Evolutionary conservation across 495 filamentous ascomycete genomes (phyloP), one percentile per base, ranked within the genome.

Genomic region (Lasiosphaeris hirsuta): DNA sequence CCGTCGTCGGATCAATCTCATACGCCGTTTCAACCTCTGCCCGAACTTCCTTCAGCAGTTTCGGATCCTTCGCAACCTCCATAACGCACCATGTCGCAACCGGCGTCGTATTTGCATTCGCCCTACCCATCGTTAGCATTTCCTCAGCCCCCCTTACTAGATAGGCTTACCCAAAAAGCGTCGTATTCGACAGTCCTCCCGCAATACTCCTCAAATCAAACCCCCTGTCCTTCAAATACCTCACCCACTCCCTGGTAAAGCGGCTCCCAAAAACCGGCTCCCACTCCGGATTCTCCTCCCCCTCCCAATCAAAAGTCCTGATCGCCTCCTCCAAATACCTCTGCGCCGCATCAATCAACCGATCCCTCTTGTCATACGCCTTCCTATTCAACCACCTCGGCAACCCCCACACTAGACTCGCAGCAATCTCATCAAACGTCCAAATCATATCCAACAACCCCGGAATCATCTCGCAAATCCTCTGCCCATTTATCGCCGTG

Each of bases 301-400:
- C 4, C 11, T 44, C n/a, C n/a, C n/a, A n/a, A n/a, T n/a, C n/a
- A n/a, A n/a, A n/a, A n/a, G n/a, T n/a, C n/a, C n/a, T n/a, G n/a
- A n/a, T n/a, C n/a, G n/a, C n/a, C n/a, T n/a, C n/a, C n/a, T n/a
- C n/a, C n/a, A n/a, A n/a, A n/a, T n/a, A n/a, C n/a, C n/a, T n/a
- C n/a, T n/a, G n/a, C n/a, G n/a, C n/a, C n/a, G n/a, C n/a, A n/a
- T n/a, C n/a, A n/a, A n/a, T n/a, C n/a, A 51, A 39, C 2, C 33
- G 5, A 15, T 51, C 35, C 13, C 52, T 19, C 45, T 35, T 38
- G 11, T 54, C 15, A 37, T 81, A 42, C 84, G 67, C 1, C 79
- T 84, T 4, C 81, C 85, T 34, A 77, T 83, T 85, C 83, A 88
- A 7, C 84, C 85, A 42, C 78, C 82, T 53, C n/a, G 63, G 63